Evolutionary conservation across 768 basidiomycete genomes (phyloP), one percentile per base, ranked within the genome.

Genomic region (Phaeolepiota aurea): DNA sequence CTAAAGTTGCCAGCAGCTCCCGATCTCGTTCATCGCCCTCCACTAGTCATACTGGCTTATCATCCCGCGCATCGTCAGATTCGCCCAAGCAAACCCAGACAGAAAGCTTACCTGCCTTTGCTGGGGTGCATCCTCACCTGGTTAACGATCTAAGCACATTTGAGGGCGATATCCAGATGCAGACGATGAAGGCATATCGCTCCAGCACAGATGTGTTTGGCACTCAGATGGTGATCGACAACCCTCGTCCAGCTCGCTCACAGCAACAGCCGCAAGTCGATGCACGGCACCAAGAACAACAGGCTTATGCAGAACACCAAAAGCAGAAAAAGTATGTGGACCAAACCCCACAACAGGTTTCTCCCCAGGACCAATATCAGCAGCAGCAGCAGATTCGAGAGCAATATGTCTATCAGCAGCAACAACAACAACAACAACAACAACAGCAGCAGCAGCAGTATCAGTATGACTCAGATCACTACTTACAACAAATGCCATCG

Each of bases 121-220:
- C 65, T 3, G 63, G 64, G 33, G 68, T 74, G 11, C 79, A 82
- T 51, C 76, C 76, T 2, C 72, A 64, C 37, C 56, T 82, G 39
- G 68, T 77, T 9, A 64, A 69, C 38, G 77, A 81, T 37, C 63
- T 78, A 46, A 62, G 67, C 41, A 61, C 56, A n/a, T 80, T 81
- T 47, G 75, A 78, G 7, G 76, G 70, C 0, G 65, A 69, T 20
- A 68, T 81, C 46, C 61, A 63, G 19, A 58, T 63, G 10, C 77
- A 76, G 52, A 66, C 79, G 12, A 60, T 66, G 31, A 64, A 66
- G 44, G 72, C 69, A 3, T 70, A 68, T 47, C 52, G 60, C 22
- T 55, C 55, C 33, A 62, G 62, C 30, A 56, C 54, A 13, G 61
- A 66, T n/a, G 49, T 60, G 22, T 63, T 62, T 44, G 53, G 55